Evolutionary conservation across 352 stramenopile species (phyloP), one percentile per base, ranked within the genome.

Genomic region (Globisporangium cederbergense): DNA sequence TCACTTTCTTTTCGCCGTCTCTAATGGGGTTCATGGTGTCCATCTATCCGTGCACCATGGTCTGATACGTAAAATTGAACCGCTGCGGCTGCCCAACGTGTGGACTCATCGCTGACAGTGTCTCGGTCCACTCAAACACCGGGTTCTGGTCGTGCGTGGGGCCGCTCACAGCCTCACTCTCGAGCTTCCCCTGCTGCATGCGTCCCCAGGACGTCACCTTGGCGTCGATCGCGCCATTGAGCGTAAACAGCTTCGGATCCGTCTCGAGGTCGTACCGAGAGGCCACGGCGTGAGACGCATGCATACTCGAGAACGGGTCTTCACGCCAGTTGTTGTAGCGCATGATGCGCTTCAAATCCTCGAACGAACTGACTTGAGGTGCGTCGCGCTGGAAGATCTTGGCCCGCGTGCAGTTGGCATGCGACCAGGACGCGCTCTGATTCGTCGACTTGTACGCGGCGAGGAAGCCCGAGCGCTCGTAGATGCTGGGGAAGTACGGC

Each of bases 401-500:
- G 4, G 78, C 80, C 6, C 84, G 75, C 6, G 80, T 65, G 38
- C 73, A 79, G 45, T 81, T 62, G 5, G 71, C 54, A 56, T 88
- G 73, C 30, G 69, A 83, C 69, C 73, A 88, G 7, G 70, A 78
- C 7, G 66, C 56, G 18, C 59, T 76, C 10, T 74, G 30, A 57
- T 86, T 79, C 10, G 53, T 79, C 20, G 67, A 58, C 11, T 70
- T 58, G 68, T 68, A 80, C 57, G 72, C 76, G 8, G 58, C 46
- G 7, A 60, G 63, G 64, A 89, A 93, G 1, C 86, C 86, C 11
- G 76, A 84, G 20, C 67, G 62, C 38, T 76, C 52, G 65, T 92
- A 94, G 32, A 90, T 77, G 18, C 69, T 69, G 0, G 58, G 38
- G 51, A 91, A 92, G 69, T 88, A 95, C 3, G 88, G 84, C n/a